Base-by-base conservation (phyloP, 768 basidiomycete genomes). In the Lactarius evosmus region DNA sequence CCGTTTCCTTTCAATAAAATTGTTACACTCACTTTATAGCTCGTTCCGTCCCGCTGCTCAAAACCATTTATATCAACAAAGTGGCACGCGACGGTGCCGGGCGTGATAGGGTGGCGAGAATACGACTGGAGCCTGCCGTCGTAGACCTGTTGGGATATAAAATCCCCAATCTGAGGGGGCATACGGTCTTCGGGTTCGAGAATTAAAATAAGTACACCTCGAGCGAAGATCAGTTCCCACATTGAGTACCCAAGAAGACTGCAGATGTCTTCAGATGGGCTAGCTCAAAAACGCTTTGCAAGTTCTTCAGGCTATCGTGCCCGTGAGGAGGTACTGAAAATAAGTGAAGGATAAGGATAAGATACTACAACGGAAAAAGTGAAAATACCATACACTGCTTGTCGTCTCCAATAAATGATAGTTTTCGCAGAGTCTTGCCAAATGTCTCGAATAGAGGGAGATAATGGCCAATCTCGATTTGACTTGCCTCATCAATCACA, bases 221-320 rank as follows among this genome's bases (percentile, higher is more conserved):
- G 25, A 36, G 33, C 29, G 30, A 14, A 16, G 56, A 11, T 62
- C n/a, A 8, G 62, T 44, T 72, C 83, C 69, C 72, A 91, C 92
- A 93, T 74, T 93, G 91, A 1, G 80, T 91, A 66, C 91, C 77
- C 41, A 93, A 77, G 65, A 93, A 85, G 4, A 83, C 63, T 3
- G 79, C 76, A 29, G 76, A 69, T 11, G 75, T 71, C 4, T 72
- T 70, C 3, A 94, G 77, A 70, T 93, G 87, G 0, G 74, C 54
- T n/a, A 89, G 71, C 65, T 93, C 91, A 82, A 93, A 93, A 11
- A 93, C 82, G 69, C 89, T 91, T 65, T 87, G 79, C 14, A 93
- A 77, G 2, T 80, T 81, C 61, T 79, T 72, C 44, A 87, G 76
- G 49, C 87, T 81, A 67, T 90, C 89, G 67, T 89, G 83, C 9